Evolutionary conservation across 768 basidiomycete species (phyloP), one percentile per base, ranked within the genome.

Genomic region (Boletus coccyginus): DNA sequence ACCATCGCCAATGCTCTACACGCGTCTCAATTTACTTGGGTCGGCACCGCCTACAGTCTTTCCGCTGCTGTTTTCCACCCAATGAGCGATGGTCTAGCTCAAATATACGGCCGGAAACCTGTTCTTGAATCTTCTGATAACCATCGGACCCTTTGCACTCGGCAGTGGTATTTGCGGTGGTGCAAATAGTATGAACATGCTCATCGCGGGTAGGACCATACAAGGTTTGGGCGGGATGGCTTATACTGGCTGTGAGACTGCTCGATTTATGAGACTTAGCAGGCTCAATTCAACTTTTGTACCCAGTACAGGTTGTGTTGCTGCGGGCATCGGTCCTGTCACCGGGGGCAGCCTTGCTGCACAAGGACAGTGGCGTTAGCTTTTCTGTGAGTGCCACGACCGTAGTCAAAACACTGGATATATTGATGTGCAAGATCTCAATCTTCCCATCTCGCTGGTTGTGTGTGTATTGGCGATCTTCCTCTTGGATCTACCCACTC

Each of bases 141-240:
- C 39, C 39, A 39, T n/a, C 10, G 39, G 39, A n/a, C 17, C n/a
- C 17, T 39, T 39, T 39, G 39, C 39, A 39, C 17, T 39, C 17
- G 38, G 38, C 9, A n/a, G 39, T 10, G 39, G 17, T 39, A 39
- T 39, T n/a, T 71, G 68, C 17, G 81, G 79, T 0, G 71, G 75
- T 0, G 75, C 78, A 0, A 70, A 68, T 6, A 75, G 41, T 51
- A 76, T 81, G 72, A 56, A 61, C 17, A 70, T 73, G 64, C 60
- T 79, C 8, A 78, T 81, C 40, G 75, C 66, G 1, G 78, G 72
- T 3, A 68, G 80, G 21, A 66, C 73, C 71, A 56, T 76, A 24
- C 75, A 76, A 59, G 75, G 75, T 7, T 55, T 74, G 5, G 76
- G 76, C 5, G 71, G 67, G 58, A 66, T 6, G 77, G 73, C 7